Percentiles rank a stretch among this genome's conserved stretches.
Conservation (phyloP, 2,329 filamentous ascomycete genomes). For the Cercospora sp. region DNA sequence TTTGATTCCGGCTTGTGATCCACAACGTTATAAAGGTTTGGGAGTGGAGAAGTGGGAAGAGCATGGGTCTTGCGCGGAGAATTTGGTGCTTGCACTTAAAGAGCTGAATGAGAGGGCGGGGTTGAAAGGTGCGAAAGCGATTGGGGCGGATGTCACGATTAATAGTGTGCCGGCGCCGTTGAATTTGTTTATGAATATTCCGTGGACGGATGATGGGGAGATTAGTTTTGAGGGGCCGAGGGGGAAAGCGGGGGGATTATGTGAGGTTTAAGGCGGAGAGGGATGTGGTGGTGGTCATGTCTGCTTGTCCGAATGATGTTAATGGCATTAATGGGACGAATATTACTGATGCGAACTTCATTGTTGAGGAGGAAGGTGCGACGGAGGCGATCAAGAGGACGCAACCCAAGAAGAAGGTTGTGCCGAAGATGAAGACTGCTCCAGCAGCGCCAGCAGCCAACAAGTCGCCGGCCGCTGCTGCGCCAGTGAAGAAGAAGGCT, state of each 20-base stretch:
- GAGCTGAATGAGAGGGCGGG: slow-evolving; percentile 51
- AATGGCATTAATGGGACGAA: slow-evolving; percentile 46
- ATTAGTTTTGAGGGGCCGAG: slow-evolving; percentile 46
- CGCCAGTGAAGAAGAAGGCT: slow-evolving; percentile 18
- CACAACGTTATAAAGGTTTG: slow-evolving; percentile 45
- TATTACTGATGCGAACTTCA: slow-evolving; percentile 49
- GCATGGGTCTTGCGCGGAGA: slow-evolving; percentile 52
- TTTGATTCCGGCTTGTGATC: slow-evolving; percentile 51
- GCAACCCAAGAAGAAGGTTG: slow-evolving; percentile 27
- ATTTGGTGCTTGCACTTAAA: slow-evolving; percentile 51
- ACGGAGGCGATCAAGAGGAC: slow-evolving; percentile 27
- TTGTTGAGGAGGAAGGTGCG: slow-evolving; percentile 38
- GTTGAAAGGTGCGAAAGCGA: slow-evolving; percentile 48
- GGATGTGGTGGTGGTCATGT: slow-evolving; percentile 52
- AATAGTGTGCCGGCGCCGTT: slow-evolving; percentile 51
- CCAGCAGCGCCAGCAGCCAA: slow-evolving; percentile 11
- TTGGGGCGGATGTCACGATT: slow-evolving; percentile 52
- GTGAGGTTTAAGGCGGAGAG: slow-evolving; percentile 48
- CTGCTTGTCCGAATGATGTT: slow-evolving; percentile 50
- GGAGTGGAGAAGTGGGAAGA: slow-evolving; percentile 49
- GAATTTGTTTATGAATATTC: slow-evolving; percentile 53
- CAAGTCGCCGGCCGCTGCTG: slow-evolving; percentile 17
- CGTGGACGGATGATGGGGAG: slow-evolving; percentile 45
- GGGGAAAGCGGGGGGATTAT: slow-evolving; percentile 46
- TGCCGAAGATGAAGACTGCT: slow-evolving; percentile 20